Base-by-base conservation (phyloP, 2,329 filamentous ascomycete genomes). In the Alternaria solani region DNA sequence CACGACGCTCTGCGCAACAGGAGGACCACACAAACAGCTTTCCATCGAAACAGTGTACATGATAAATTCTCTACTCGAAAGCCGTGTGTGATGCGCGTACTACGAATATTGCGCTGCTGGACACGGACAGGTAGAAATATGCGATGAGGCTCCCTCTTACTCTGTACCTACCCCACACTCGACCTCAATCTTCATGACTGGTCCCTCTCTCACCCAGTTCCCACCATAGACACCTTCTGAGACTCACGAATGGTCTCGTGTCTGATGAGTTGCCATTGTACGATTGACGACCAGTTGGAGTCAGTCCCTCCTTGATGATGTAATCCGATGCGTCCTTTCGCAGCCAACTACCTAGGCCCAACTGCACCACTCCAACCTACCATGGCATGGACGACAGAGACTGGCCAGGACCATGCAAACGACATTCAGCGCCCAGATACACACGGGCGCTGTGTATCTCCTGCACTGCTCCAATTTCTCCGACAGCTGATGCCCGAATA, bases 161-260 rank as follows among this genome's bases (percentile, higher is more conserved):
- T 34, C 20, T 32, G 20, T 53, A 53, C 39, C 51, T 53, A 53
- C 39, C 51, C 51, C 51, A 43, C 51, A 34, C 51, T 53, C 38
- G 14, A 32, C 51, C 51, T 32, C 38, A 16, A 20, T 34, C 20
- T 16, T 16, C 38, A 53, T 53, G 38, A 32, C 38, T 53, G 51
- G 16, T 3, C 20, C 26, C 42, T 14, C 36, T 49, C 20, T 14
- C 8, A 25, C 16, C 30, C 46, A 36, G 7, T 49, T 26, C 46
- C 20, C 30, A 25, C 36, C 30, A 14, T 20, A 26, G 9, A 26
- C 16, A 25, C 2, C 14, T 7, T 18, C 20, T 2, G 5, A n/a
- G 7, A 49, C 4, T 23, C 4, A 5, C 12, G 20, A 25, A 20
- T 34, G 4, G 5, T 25, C 46, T 25, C 23, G 32, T 11, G 14